Conservation (phyloP, 2,329 filamentous ascomycete genomes). For the Fonsecaea pedrosoi region DNA sequence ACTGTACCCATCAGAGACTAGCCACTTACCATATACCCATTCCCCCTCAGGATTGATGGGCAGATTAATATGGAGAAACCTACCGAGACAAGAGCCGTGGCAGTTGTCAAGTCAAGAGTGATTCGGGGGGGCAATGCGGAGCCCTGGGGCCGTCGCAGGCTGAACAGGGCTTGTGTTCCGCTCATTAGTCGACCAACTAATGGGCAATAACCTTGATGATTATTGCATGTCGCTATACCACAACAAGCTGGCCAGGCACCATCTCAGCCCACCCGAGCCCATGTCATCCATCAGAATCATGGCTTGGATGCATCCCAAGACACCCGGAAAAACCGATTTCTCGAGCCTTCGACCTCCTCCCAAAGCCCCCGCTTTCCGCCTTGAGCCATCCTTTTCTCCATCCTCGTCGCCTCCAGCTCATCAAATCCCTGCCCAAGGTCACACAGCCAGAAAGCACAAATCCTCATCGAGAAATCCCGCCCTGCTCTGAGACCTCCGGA, state of each 20-base stretch:
- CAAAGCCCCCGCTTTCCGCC: not conserved
- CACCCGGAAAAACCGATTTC: not conserved
- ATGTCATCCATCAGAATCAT: not conserved
- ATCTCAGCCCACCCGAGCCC: not conserved
- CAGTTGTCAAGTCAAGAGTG: not conserved
- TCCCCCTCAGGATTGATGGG: not conserved
- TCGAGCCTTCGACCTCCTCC: not conserved
- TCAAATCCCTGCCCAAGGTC: not conserved
- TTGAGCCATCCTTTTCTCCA: not conserved
- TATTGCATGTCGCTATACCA: not conserved
- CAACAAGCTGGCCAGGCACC: conserved; percentile 4
- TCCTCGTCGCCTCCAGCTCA: conserved; percentile 3
- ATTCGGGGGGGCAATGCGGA: not conserved
- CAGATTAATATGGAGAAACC: conserved; percentile 4
- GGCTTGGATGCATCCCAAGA: not conserved
- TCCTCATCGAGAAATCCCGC: conserved; percentile 10
- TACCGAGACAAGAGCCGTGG: conserved; percentile 3
- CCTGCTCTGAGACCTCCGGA: conserved; percentile 11
- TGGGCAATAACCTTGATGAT: conserved; percentile 3
- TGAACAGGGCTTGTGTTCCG: conserved; percentile 4
- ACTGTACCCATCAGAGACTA: not conserved
- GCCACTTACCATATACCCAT: not conserved
- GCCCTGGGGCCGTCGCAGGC: conserved; percentile 3
- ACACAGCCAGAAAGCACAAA: conserved; percentile 1
- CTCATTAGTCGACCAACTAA: conserved; percentile 4